A percentile compares a stretch with the other conserved stretches of the same genome.
Evolutionary conservation across 2,329 filamentous ascomycete genomes (phyloP).

Genomic region (Exophiala calicioides): DNA sequence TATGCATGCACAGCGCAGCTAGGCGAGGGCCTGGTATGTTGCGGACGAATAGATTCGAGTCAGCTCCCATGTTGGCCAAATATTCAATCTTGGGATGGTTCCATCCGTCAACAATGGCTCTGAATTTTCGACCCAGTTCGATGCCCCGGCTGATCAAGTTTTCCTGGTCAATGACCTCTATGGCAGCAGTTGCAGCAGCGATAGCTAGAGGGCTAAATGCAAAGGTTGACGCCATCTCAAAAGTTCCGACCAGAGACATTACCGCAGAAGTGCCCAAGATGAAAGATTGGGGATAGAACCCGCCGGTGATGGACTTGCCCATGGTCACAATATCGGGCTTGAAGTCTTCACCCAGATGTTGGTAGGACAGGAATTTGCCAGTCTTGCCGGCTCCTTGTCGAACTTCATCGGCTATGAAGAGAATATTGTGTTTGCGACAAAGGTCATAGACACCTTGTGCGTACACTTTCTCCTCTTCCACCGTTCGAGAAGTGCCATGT

Average conservation of each 20-base stretch:
- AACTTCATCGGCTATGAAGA: slow-evolving; percentile 86
- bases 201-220: neutral
- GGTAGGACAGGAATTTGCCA: slow-evolving; percentile 92
- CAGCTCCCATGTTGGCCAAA: neutral
- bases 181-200: neutral
- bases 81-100: slow-evolving; percentile 6
- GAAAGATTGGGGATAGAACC: slow-evolving; percentile 5
- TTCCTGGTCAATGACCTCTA: slow-evolving; percentile 2
- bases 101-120: neutral
- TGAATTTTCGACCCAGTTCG: neutral
- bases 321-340: slow-evolving; percentile 89
- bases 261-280: slow-evolving; percentile 4
- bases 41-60: neutral
- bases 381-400: slow-evolving; percentile 90
- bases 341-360: slow-evolving; percentile 74
- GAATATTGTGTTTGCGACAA: slow-evolving; percentile 7
- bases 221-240: slow-evolving; percentile 1
- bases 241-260: slow-evolving; percentile 6
- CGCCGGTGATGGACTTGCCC: slow-evolving; percentile 15
- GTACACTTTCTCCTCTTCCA: neutral
- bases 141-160: neutral
- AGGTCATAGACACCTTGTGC: slow-evolving; percentile 1
- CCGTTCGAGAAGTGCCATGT: neutral
- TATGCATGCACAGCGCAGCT: slow-evolving; percentile 1
- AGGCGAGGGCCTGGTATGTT: neutral